A percentile compares a stretch with the other conserved stretches of the same genome.
These are phyloP conservation scores for Kalmusia sp. DNA, from an alignment of 2,329 filamentous ascomycete species.

Conservation along the genomic window DNA sequence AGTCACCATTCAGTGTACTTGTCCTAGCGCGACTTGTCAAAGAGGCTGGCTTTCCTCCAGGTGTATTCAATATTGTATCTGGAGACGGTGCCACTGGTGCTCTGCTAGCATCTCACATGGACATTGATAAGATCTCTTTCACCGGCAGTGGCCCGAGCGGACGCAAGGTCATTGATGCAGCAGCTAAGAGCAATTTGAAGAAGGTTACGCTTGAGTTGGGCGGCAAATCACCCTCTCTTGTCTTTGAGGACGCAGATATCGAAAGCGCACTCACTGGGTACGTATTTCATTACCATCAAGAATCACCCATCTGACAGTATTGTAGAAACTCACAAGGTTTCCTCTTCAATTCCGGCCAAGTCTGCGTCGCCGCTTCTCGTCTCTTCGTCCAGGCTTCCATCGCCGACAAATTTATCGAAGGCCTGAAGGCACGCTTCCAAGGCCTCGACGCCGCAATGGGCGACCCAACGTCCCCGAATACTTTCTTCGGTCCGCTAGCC, in stretches of 20 bases:
- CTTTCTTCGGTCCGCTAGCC: conserved; percentile 38
- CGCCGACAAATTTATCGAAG: conserved; percentile 34
- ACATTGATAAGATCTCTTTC: conserved; percentile 51
- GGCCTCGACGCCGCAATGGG: conserved; percentile 25
- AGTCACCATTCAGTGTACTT: conserved; percentile 31
- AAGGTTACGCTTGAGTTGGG: conserved; percentile 57
- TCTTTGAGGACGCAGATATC: conserved; percentile 58
- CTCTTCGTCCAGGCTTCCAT: conserved; percentile 39
- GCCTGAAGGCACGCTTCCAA: conserved; percentile 32
- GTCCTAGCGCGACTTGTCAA: conserved; percentile 35
- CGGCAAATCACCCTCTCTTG: conserved; percentile 55
- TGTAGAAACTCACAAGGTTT: conserved; percentile 48
- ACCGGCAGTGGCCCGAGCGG: conserved; percentile 48
- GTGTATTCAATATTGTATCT: conserved; percentile 47
- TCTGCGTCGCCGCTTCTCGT: conserved; percentile 34
- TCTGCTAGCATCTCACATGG: conserved; percentile 49
- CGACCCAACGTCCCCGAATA: conserved; percentile 24
- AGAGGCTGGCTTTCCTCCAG: conserved; percentile 47
- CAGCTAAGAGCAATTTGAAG: conserved; percentile 37
- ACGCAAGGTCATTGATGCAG: conserved; percentile 43
- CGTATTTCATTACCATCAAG: not conserved
- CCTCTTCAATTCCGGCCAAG: conserved; percentile 35
- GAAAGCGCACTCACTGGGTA: conserved; percentile 47
- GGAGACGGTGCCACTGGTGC: conserved; percentile 42
- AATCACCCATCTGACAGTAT: conserved; percentile 33